Percentiles rank a stretch among this genome's conserved stretches.
Conservation (phyloP, 179 eudicot genomes). For the Silene coronaria region DNA sequence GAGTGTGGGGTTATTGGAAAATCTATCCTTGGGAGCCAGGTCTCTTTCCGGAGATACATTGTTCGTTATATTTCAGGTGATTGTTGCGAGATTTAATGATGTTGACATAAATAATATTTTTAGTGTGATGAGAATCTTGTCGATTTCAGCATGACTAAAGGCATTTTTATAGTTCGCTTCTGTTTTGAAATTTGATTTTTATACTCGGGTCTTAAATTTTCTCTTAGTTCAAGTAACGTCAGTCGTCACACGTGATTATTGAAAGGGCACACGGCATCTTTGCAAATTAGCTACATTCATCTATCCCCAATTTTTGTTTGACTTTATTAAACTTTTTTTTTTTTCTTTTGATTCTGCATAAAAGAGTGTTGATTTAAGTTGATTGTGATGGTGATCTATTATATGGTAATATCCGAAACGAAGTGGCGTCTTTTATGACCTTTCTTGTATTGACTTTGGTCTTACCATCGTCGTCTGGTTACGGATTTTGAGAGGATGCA, state of each 20-base stretch:
- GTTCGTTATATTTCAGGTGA: conserved; percentile 7
- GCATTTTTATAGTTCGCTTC: background rate
- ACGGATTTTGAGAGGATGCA: background rate
- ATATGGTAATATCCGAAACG: background rate
- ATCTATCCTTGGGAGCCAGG: background rate
- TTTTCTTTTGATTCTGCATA: background rate
- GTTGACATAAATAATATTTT: background rate
- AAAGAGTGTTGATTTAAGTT: background rate
- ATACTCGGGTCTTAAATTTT: background rate
- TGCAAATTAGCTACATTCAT: background rate
- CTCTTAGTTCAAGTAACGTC: background rate
- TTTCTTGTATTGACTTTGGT: background rate
- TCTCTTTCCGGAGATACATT: background rate
- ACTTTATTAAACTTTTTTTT: background rate
- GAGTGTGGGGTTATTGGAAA: background rate
- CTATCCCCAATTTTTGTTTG: background rate
- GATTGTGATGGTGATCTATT: background rate
- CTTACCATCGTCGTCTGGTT: background rate
- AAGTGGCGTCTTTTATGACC: background rate
- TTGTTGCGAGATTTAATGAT: background rate
- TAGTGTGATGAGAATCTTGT: conserved; percentile 5
- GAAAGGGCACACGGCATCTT: background rate
- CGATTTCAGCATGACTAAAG: background rate
- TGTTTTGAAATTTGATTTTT: background rate
- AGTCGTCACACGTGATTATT: background rate